Base-by-base conservation (phyloP, 257 asterid species). In the Petrea volubilis region DNA sequence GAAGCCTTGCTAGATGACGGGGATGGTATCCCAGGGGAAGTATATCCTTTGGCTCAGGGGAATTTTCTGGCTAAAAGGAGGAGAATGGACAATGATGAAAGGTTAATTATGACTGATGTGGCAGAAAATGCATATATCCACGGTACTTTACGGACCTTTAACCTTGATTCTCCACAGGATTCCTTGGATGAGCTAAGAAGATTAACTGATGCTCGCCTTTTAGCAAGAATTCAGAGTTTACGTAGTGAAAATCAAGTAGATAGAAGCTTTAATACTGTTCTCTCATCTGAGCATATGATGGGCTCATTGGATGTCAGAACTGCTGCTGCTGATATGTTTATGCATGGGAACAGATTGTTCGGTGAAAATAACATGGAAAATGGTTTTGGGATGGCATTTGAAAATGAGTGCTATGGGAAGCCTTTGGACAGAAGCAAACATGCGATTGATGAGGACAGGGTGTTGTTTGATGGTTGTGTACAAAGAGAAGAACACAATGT, bases 61-160 rank as follows among this genome's bases (percentile, higher is more conserved):
- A 78, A 74, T 63, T 73, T 76, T 57, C 70, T 77, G 49, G 55
- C 72, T 59, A 82, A 76, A 78, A 77, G 72, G 76, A 87, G 85
- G 71, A 80, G 89, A 76, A 55, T 78, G 36, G 56, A 72, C 44
- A 55, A 72, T 67, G 82, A 72, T 62, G 79, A 59, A 47, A 50
- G 73, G 69, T 58, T 75, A 27, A 72, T 69, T 18, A 66, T 64
- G 40, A 74, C 73, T 74, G 51, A 77, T 50, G 46, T 59, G 57
- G 61, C 71, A 53, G 82, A 70, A 64, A 60, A 67, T 75, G 72
- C 46, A 56, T 66, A 55, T 60, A 70, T 65, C 62, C 53, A 15
- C 68, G 60, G 75, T 60, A 17, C 63, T 25, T 10, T 27, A 67
- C 25, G 63, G 38, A 12, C 73, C 46, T 27, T 29, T 5, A 3